These are phyloP conservation scores for Phytopythium boreale DNA, from an alignment of 352 stramenopile genomes.

Conservation along the genomic window DNA sequence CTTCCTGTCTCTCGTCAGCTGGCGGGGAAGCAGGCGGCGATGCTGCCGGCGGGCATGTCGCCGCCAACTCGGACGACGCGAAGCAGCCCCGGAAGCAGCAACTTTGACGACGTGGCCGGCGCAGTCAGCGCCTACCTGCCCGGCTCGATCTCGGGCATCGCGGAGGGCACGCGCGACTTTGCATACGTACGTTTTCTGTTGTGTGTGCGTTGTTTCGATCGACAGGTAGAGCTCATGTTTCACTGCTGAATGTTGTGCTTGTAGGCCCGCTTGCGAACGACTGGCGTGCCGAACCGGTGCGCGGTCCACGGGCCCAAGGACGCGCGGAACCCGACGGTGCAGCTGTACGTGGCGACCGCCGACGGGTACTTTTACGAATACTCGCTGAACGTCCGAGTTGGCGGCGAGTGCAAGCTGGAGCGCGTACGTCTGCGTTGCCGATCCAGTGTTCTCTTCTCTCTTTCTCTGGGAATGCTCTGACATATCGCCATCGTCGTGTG, in stretches of 20 bases:
- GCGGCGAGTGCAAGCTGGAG: conserved; percentile 82
- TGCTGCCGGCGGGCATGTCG: conserved; percentile 3
- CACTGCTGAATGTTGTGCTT: conserved; percentile 1
- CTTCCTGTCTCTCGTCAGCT: background rate
- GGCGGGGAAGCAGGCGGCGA: conserved; percentile 1
- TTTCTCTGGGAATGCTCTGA: conserved; percentile 2
- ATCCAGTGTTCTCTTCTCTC: conserved; percentile 11
- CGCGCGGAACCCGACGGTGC: conserved; percentile 39
- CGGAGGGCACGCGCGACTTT: conserved; percentile 86
- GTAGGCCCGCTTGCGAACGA: conserved; percentile 68
- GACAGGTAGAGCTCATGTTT: background rate
- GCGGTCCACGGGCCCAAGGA: conserved; percentile 76
- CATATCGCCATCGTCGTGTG: background rate
- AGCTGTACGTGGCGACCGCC: conserved; percentile 76
- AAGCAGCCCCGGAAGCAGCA: conserved; percentile 36
- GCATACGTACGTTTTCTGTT: conserved; percentile 54
- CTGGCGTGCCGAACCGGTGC: conserved; percentile 70
- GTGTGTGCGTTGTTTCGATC: background rate
- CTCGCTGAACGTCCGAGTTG: conserved; percentile 62
- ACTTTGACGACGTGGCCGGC: conserved; percentile 66
- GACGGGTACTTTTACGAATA: conserved; percentile 89
- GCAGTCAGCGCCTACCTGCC: conserved; percentile 74
- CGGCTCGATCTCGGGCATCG: conserved; percentile 72
- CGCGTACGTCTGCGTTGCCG: conserved; percentile 31
- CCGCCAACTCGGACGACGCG: conserved; percentile 17